Evolutionary conservation across 768 basidiomycete genomes (phyloP), one percentile per base, ranked within the genome.

Genomic region (Termitomyces titanicus): DNA sequence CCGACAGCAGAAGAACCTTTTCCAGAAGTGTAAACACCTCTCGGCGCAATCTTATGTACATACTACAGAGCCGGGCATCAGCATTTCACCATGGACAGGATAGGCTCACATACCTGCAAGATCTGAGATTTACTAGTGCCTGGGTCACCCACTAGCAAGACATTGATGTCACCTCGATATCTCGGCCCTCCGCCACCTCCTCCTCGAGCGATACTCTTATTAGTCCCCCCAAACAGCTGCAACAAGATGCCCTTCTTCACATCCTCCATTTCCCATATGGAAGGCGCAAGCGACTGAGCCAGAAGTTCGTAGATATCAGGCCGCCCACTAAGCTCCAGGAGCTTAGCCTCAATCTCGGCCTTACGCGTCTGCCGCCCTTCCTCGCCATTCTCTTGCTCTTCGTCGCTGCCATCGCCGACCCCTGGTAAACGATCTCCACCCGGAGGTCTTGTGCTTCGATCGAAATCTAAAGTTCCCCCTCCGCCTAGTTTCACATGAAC

Each of bases 1-100:
- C 97, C 97, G 56, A 99, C 97, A 17, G 97, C 97, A 0, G 96
- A 98, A 6, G 95, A 98, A 18, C 97, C 95, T 69, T 98, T 98
- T 10, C 97, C 97, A 3, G 94, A 97, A 0, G 97, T 92, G 70
- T 93, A 99, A 8, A 99, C 96, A 33, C 97, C 97, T 54, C 97
- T 82, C 33, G 97, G 97, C 0, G 97, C 96, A 57, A 99, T 94
- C 74, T 98, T 96, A 73, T 99, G 95, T 0, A 99, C 97, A 69
- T 98, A 98, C 94, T 98, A 10, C 47, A 47, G 13, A 54, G 37
- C 43, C 34, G 18, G 6, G 4, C 33, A 46, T 29, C 24, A 29
- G 45, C 18, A 8, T 8, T 11, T 22, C 39, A 5, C 13, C 13
- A 49, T 24, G 0, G 13, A 24, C 31, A 50, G 8, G 35, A 54